Evolutionary conservation across 768 basidiomycete species (phyloP).

Genomic region (Mrakia gelida): DNA sequence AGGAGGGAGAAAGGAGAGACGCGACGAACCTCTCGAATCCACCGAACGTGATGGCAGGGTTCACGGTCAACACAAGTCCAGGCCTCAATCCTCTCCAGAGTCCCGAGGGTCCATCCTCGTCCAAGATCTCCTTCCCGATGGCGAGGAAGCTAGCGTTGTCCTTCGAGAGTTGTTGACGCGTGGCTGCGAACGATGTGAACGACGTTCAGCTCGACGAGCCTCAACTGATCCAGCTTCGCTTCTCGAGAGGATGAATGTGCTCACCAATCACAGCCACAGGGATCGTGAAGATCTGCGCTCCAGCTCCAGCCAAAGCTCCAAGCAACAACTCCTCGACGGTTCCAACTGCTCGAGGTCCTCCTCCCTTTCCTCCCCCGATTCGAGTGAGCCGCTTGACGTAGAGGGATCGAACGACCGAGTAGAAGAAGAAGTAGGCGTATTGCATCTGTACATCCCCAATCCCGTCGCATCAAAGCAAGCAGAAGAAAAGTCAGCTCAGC

Average conservation of each 20-base stretch:
- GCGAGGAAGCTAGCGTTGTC: slow-evolving; percentile 53
- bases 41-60: slow-evolving; percentile 97
- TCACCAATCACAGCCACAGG: slow-evolving; percentile 74
- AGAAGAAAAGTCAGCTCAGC: slow-evolving; percentile 20
- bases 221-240: not conserved
- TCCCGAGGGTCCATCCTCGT: slow-evolving; percentile 79
- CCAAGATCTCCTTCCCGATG: slow-evolving; percentile 79
- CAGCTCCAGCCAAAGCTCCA: slow-evolving; percentile 85
- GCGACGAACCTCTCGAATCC: slow-evolving; percentile 65
- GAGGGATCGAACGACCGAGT: slow-evolving; percentile 78
- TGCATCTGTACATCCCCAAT: slow-evolving; percentile 48
- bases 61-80: slow-evolving; percentile 88
- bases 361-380: not conserved
- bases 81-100: slow-evolving; percentile 90
- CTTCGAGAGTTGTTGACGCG: slow-evolving; percentile 74
- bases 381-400: slow-evolving; percentile 68
- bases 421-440: slow-evolving; percentile 99
- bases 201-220: not conserved
- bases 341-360: slow-evolving; percentile 34
- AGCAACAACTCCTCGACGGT: slow-evolving; percentile 64
- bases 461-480: slow-evolving; percentile 11
- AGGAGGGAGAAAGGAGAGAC: not conserved
- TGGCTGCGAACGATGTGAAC: slow-evolving; percentile 54
- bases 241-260: not conserved
- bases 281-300: slow-evolving; percentile 97